phyloP scores from a whole-genome alignment of 306 rosid genomes.

The Dalbergia cochinchinensis region DNA sequence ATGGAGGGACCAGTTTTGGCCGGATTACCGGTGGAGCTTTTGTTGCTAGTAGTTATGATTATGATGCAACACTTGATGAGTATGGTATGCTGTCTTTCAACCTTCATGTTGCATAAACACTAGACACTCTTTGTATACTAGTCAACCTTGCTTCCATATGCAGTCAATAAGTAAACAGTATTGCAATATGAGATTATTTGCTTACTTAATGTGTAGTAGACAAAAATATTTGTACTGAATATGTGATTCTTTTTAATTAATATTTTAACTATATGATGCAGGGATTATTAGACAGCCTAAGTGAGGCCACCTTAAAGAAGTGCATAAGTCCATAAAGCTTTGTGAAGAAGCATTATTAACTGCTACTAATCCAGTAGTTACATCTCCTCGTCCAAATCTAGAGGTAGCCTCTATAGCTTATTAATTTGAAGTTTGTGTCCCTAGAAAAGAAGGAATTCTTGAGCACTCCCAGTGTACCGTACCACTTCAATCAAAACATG shows the following conservation, averaged over 20 bases:
- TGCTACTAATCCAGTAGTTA: constrained; percentile 78
- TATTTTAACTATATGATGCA: constrained; percentile 50
- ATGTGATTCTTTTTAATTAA: background rate
- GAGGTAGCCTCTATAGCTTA: constrained; percentile 61
- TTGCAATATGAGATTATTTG: background rate
- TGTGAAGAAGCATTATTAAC: constrained; percentile 78
- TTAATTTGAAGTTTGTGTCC: constrained; percentile 21
- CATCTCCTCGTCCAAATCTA: constrained; percentile 70
- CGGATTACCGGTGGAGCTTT: constrained; percentile 86
- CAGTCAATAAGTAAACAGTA: background rate
- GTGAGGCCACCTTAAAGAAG: constrained; percentile 95
- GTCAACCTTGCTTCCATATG: too few species aligned
- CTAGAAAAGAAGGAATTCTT: background rate
- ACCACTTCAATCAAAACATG: too few species aligned
- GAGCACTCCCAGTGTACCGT: too few species aligned
- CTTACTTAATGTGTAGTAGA: background rate
- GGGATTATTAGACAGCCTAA: constrained; percentile 91
- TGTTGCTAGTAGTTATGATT: constrained; percentile 88
- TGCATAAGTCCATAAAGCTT: constrained; percentile 87
- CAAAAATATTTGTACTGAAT: background rate
- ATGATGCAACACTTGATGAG: constrained; percentile 95
- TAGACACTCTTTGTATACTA: too few species aligned
- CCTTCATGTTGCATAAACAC: background rate
- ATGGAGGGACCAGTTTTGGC: constrained; percentile 96
- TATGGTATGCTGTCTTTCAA: constrained; percentile 69